These are phyloP conservation scores for Orbilia quercus DNA, from an alignment of 2,329 filamentous ascomycete genomes.

Conservation along the genomic window DNA sequence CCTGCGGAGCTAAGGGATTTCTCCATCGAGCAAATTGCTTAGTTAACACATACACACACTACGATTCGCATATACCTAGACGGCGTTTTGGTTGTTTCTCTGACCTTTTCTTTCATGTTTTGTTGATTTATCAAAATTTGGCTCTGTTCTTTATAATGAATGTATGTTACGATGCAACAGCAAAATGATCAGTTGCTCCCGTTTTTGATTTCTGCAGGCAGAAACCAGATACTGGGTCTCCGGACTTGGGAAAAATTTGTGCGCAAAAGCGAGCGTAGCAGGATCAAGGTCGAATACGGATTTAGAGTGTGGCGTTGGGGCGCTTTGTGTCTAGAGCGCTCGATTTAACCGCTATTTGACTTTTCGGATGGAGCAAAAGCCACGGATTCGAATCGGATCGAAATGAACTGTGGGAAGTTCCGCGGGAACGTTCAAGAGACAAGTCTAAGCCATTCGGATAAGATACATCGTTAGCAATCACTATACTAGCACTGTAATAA, in stretches of 20 bases:
- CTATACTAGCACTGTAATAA: too few relatives aligned
- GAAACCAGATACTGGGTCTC: conserved; percentile 18
- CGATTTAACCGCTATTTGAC: conserved; percentile 30
- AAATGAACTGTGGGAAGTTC: conserved; percentile 26
- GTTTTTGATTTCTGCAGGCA: conserved; percentile 23
- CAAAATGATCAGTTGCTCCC: conserved; percentile 1
- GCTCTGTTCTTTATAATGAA: neutral
- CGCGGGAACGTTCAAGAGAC: neutral
- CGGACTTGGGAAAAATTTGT: conserved; percentile 40
- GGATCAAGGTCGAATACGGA: neutral
- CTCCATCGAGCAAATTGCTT: too few relatives aligned
- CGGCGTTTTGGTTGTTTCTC: neutral
- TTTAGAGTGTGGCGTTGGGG: conserved; percentile 49
- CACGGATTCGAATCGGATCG: conserved; percentile 14
- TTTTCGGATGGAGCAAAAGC: conserved; percentile 15
- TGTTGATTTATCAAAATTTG: neutral
- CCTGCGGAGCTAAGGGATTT: too few relatives aligned
- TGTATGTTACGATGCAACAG: conserved; percentile 2
- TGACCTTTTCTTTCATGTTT: neutral
- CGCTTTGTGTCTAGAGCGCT: conserved; percentile 36
- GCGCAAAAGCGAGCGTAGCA: conserved; percentile 33
- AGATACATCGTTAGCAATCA: too few relatives aligned
- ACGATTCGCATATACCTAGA: too few relatives aligned
- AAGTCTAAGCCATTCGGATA: neutral
- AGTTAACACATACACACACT: too few relatives aligned